Conservation (phyloP, 805 yeast genomes). For the Yamadazyma phyllophila region DNA sequence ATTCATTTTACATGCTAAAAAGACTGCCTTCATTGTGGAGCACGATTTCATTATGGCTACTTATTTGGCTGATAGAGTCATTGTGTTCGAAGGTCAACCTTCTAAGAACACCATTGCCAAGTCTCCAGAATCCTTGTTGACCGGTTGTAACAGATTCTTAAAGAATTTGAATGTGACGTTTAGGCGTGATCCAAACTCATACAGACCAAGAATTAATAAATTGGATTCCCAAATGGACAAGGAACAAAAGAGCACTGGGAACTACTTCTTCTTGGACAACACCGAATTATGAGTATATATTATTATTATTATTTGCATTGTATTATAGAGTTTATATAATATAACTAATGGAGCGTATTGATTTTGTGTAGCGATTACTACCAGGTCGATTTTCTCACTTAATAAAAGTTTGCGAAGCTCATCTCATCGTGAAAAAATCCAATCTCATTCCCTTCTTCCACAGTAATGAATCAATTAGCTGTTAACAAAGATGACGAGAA, state of each 20-base stretch:
- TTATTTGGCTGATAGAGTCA: conserved; percentile 96
- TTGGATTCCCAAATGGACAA: conserved; percentile 98
- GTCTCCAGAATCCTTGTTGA: conserved; percentile 86
- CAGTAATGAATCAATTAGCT: conserved; percentile 51
- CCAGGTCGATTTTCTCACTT: background rate
- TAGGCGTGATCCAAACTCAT: conserved; percentile 98
- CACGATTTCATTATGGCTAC: conserved; percentile 99
- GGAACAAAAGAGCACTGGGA: conserved; percentile 90
- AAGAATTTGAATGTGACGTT: conserved; percentile 96
- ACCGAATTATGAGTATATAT: conserved; percentile 30
- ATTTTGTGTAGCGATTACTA: background rate
- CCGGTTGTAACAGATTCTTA: conserved; percentile 96
- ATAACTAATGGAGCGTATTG: background rate
- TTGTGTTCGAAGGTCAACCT: conserved; percentile 96
- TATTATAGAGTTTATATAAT: conserved; percentile 5
- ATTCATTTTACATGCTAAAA: conserved; percentile 92
- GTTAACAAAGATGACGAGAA: conserved; percentile 74
- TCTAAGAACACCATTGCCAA: conserved; percentile 82
- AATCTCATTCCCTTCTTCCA: background rate
- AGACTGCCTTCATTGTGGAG: conserved; percentile 98
- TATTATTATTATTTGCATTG: conserved; percentile 7
- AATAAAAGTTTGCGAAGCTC: background rate
- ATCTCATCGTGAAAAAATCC: conserved; percentile 6
- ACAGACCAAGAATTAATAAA: conserved; percentile 98
- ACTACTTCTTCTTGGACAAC: conserved; percentile 92